Percentiles rank a stretch among this genome's conserved stretches.
Conservation (phyloP, 768 basidiomycete genomes). For the Mycena metata region DNA sequence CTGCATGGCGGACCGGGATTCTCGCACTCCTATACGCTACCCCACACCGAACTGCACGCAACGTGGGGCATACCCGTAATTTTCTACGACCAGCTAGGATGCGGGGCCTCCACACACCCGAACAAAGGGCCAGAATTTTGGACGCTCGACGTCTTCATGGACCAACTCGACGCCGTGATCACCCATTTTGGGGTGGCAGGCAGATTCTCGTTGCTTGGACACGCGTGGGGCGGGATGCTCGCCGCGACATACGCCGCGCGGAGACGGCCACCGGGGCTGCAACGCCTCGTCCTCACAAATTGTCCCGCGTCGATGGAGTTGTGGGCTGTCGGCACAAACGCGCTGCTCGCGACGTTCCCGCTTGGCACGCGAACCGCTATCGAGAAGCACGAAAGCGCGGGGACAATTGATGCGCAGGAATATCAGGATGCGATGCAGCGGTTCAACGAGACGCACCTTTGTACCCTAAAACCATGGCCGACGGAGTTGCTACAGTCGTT, state of each 20-base stretch:
- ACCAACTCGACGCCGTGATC: slow-evolving; percentile 62
- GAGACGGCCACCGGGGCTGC: slow-evolving; percentile 38
- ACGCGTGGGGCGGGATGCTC: slow-evolving; percentile 66
- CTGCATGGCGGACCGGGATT: slow-evolving; percentile 64
- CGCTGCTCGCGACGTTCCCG: slow-evolving; percentile 45
- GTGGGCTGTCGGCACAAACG: slow-evolving; percentile 44
- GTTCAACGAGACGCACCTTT: slow-evolving; percentile 48
- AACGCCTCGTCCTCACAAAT: slow-evolving; percentile 49
- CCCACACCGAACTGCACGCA: slow-evolving; percentile 30
- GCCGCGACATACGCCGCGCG: slow-evolving; percentile 42
- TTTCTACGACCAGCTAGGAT: slow-evolving; percentile 67
- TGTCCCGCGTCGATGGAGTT: slow-evolving; percentile 48
- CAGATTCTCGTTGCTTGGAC: slow-evolving; percentile 61
- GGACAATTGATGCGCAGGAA: slow-evolving; percentile 44
- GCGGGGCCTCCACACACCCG: slow-evolving; percentile 61
- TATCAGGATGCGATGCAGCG: slow-evolving; percentile 46
- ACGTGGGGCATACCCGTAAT: slow-evolving; percentile 55
- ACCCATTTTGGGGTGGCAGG: slow-evolving; percentile 54
- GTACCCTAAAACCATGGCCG: slow-evolving; percentile 45
- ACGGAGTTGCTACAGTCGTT: slow-evolving; percentile 44
- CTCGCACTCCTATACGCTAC: slow-evolving; percentile 33
- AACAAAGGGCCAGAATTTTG: slow-evolving; percentile 62
- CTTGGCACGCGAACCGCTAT: slow-evolving; percentile 44
- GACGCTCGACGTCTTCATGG: slow-evolving; percentile 60
- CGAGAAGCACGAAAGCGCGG: slow-evolving; percentile 47